Evolutionary conservation across 176 grass and related monocot genomes (phyloP), one percentile per base, ranked within the genome.

Genomic region (Dendrocalamus sinicus): DNA sequence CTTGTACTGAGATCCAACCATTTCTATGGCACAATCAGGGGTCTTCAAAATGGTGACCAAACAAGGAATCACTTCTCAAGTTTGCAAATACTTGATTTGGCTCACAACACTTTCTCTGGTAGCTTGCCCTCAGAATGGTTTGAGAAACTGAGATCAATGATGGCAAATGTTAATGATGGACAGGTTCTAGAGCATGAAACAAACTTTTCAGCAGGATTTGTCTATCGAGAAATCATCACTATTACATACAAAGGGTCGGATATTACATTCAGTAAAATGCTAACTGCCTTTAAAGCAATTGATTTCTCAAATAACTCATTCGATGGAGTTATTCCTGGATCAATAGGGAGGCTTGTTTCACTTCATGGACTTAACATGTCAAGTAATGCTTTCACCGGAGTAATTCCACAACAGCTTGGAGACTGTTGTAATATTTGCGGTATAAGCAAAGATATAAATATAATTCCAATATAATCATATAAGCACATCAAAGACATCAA

Each of bases 1-100:
- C 12, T 87, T 0, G 0, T 84, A 14, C 50, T 91, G 0, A 88
- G 85, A 65, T 91, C 79, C 1, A 88, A 91, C 7, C 12, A 5
- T 0, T 47, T 91, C 4, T 22, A 88, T 28, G 66, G 89, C 6
- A 13, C 80, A 3, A 22, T 88, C 3, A n/a, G 28, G 22, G 6
- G 43, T 77, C 3, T 91, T 15, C 81, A 91, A 70, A 19, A 85
- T 12, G 8, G 48, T 51, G 78, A 14, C 88, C 7, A 0, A 91
- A 85, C 2, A 48, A 1, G 32, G 12, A 45, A 7, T 1, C 44
- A 2, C 10, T 45, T 45, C 44, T 0, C 8, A 10, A 45, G 44
- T 10, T 45, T 45, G 44, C 44, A 45, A 45, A 45, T 45, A 8
- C 9, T 45, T 45, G 44, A 45, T 45, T 8, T 45, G 44, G 44